phyloP scores from a whole-genome alignment of 2,329 filamentous ascomycete genomes.

The Chaetoscypha palmicola region DNA sequence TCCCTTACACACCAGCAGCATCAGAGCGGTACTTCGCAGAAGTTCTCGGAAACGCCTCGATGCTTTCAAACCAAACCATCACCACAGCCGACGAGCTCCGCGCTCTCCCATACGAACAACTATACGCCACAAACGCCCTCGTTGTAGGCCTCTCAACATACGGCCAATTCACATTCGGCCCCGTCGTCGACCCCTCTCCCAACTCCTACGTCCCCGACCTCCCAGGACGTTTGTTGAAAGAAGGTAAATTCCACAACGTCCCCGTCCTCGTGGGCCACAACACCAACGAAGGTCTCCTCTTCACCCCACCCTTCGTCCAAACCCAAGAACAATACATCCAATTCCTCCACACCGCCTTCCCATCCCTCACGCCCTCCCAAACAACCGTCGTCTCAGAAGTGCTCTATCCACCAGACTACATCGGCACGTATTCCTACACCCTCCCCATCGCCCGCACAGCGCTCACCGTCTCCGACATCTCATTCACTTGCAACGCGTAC shows the following conservation, averaged over 20 bases:
- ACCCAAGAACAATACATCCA: slow-evolving; percentile 12
- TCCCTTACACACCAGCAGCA: not conserved
- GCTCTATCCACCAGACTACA: slow-evolving; percentile 43
- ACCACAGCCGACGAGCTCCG: not conserved
- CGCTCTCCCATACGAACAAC: not conserved
- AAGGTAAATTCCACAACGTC: slow-evolving; percentile 38
- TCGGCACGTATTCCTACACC: slow-evolving; percentile 37
- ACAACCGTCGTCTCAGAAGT: slow-evolving; percentile 37
- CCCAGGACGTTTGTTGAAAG: slow-evolving; percentile 38
- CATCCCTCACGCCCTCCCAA: slow-evolving; percentile 13
- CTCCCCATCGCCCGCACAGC: slow-evolving; percentile 36
- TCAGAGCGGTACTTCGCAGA: not conserved
- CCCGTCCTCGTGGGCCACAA: slow-evolving; percentile 41
- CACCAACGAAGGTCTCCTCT: slow-evolving; percentile 36
- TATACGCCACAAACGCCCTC: slow-evolving; percentile 5
- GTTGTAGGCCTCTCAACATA: slow-evolving; percentile 7
- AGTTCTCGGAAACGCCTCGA: not conserved
- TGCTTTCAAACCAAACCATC: not conserved
- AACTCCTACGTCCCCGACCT: slow-evolving; percentile 38
- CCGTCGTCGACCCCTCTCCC: slow-evolving; percentile 38
- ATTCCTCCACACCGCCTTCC: slow-evolving; percentile 11
- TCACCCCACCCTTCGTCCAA: slow-evolving; percentile 32
- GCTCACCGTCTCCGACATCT: slow-evolving; percentile 37
- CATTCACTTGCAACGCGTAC: slow-evolving; percentile 46
- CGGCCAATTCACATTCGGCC: slow-evolving; percentile 30